Evolutionary conservation across 495 filamentous ascomycete species (phyloP), one percentile per base, ranked within the genome.

Genomic region (Aspergillus coremiiformis): DNA sequence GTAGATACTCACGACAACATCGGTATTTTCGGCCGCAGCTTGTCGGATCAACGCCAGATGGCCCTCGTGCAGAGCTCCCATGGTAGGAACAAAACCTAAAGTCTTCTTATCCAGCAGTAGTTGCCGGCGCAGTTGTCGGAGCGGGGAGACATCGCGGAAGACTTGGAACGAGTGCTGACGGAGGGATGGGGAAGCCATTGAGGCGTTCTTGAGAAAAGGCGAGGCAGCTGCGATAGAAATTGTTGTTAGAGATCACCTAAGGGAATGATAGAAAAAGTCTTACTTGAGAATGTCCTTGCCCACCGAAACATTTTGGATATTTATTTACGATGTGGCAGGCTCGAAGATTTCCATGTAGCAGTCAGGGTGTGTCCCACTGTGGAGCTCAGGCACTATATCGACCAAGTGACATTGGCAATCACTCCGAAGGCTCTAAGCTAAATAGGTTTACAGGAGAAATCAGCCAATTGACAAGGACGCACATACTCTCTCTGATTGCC

Each of bases 31-130:
- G 49, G 75, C 67, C 0, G 91, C 94, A 5, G 93, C 93, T 56
- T 84, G 78, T 27, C 90, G 90, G 60, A 95, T 87, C 6, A 97
- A 75, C 11, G 87, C 86, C 27, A 96, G 69, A 66, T 98, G 93
- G 22, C 93, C 93, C 52, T 85, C 79, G 67, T 98, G 93, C 0
- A 98, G 79, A 14, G 93, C 93, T 33, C 93, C 93, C 92, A 98
- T 96, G 9, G 93, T 98, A 0, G 93, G 93, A 7, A 98, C 89
- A 9, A 98, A 80, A 39, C 86, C 90, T 44, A 98, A 82, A 15
- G 83, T 83, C 27, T 84, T 81, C 62, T 84, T 77, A 55, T 82
- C 75, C 45, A 83, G 74, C 39, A 85, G 72, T 26, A 92, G 79
- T 24, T 82, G 72, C 1, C 78, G 79, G 14, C 91, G 87, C 70